phyloP scores from a whole-genome alignment of 441 rosid genomes.

The Kokia cookei region DNA sequence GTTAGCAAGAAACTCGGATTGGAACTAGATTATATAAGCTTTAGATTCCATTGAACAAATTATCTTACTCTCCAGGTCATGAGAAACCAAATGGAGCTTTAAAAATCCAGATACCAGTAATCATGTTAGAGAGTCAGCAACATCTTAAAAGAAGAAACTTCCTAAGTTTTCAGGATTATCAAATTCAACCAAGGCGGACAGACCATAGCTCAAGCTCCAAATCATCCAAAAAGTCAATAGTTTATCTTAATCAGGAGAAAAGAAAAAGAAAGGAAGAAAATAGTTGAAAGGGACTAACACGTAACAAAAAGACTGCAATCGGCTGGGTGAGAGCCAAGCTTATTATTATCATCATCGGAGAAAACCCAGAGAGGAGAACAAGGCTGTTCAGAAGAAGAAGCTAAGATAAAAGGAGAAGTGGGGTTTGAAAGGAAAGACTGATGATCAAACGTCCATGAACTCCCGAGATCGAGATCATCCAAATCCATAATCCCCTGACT shows the following conservation, averaged over 20 bases:
- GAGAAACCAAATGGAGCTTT: too few species aligned
- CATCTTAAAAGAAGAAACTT: neutral
- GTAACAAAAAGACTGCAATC: constrained; percentile 30
- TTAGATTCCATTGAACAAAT: too few species aligned
- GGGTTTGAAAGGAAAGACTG: constrained; percentile 39
- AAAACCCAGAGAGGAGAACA: constrained; percentile 91
- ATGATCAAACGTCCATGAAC: constrained; percentile 72
- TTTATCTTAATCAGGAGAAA: neutral
- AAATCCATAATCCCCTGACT: constrained; percentile 28
- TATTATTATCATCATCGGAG: constrained; percentile 39
- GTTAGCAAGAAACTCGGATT: neutral
- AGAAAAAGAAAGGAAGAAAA: neutral
- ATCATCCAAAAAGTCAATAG: neutral
- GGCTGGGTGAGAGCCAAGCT: constrained; percentile 13
- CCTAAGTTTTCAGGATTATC: neutral
- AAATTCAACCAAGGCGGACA: neutral
- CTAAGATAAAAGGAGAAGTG: constrained; percentile 41
- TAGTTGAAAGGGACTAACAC: constrained; percentile 34
- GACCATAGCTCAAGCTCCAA: neutral
- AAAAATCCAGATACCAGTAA: too few species aligned
- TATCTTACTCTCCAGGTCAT: too few species aligned
- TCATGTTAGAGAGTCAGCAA: too few species aligned
- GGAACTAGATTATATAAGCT: too few species aligned
- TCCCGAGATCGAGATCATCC: constrained; percentile 70
- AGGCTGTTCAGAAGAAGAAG: constrained; percentile 59